phyloP scores from a whole-genome alignment of 2,329 filamentous ascomycete genomes.

The Malbranchea cinnamomea region DNA sequence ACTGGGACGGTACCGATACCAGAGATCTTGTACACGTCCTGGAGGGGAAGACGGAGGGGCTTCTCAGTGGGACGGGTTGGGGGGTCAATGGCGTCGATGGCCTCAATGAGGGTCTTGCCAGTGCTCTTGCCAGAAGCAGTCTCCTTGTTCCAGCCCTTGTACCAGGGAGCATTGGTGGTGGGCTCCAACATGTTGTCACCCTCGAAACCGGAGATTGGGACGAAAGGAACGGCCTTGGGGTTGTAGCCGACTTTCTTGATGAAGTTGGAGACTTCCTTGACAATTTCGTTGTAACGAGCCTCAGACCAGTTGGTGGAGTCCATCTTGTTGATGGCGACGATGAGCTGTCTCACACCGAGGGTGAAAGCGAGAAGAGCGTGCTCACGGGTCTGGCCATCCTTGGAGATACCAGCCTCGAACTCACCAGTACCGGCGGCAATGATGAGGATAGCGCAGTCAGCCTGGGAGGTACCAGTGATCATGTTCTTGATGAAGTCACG shows the following conservation, averaged over 20 bases:
- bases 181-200: constrained; percentile 97
- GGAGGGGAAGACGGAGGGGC: constrained; percentile 98
- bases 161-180: constrained; percentile 95
- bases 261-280: constrained; percentile 99
- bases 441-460: constrained; percentile 99
- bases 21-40: constrained; percentile 99
- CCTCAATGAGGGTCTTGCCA: constrained; percentile 98
- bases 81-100: constrained; percentile 90
- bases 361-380: constrained; percentile 99
- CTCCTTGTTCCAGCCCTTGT: constrained; percentile 99
- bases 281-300: constrained; percentile 93
- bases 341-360: constrained; percentile 99
- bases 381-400: constrained; percentile 99
- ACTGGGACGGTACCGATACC: constrained; percentile 99
- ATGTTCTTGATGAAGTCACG: constrained; percentile 99
- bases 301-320: constrained; percentile 98
- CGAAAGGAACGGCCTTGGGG: constrained; percentile 96
- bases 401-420: constrained; percentile 99
- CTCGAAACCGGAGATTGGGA: constrained; percentile 99
- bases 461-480: constrained; percentile 99
- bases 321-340: constrained; percentile 99
- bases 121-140: constrained; percentile 70
- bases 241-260: constrained; percentile 99
- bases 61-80: constrained; percentile 93
- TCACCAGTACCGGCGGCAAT: constrained; percentile 99